Evolutionary conservation across 768 basidiomycete species (phyloP).

Genomic region (Podaxis mareebaensis): DNA sequence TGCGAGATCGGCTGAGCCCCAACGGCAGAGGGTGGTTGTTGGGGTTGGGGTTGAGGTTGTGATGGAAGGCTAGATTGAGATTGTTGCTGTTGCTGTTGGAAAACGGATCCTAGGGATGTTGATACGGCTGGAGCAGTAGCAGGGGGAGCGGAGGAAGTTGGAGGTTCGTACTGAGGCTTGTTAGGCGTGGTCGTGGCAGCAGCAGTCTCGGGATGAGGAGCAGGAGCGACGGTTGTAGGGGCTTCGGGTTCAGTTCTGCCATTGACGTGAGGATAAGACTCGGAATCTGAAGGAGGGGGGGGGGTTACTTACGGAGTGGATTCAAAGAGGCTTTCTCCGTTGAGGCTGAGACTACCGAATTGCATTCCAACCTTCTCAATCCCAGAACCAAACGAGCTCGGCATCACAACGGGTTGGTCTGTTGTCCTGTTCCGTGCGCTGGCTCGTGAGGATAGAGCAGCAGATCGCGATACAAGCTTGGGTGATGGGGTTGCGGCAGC

Average conservation of each 20-base stretch:
- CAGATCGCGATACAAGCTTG: conserved; percentile 55
- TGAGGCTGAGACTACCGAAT: conserved; percentile 81
- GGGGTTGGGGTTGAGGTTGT: conserved; percentile 30
- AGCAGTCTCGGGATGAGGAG: conserved; percentile 35
- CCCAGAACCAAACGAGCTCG: conserved; percentile 58
- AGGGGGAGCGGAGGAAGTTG: conserved; percentile 37
- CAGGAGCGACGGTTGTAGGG: conserved; percentile 19
- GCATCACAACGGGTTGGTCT: conserved; percentile 83
- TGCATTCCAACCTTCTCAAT: conserved; percentile 87
- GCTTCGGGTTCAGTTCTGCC: conserved; percentile 37
- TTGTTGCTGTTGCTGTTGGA: conserved; percentile 43
- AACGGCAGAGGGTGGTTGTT: conserved; percentile 19
- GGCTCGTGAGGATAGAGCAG: conserved; percentile 52
- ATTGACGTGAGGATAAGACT: conserved; percentile 15
- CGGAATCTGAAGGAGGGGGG: background rate
- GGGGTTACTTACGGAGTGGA: conserved; percentile 45
- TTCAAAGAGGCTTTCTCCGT: conserved; percentile 64
- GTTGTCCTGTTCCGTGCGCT: conserved; percentile 68
- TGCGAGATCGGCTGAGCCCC: conserved; percentile 30
- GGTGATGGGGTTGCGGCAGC: conserved; percentile 45
- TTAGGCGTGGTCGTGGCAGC: conserved; percentile 25
- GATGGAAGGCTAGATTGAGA: conserved; percentile 33
- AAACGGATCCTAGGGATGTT: conserved; percentile 41
- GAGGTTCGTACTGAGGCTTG: conserved; percentile 31
- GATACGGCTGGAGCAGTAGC: conserved; percentile 42